Base-by-base conservation (phyloP, 768 basidiomycete species). In the Naematelia encephala region DNA sequence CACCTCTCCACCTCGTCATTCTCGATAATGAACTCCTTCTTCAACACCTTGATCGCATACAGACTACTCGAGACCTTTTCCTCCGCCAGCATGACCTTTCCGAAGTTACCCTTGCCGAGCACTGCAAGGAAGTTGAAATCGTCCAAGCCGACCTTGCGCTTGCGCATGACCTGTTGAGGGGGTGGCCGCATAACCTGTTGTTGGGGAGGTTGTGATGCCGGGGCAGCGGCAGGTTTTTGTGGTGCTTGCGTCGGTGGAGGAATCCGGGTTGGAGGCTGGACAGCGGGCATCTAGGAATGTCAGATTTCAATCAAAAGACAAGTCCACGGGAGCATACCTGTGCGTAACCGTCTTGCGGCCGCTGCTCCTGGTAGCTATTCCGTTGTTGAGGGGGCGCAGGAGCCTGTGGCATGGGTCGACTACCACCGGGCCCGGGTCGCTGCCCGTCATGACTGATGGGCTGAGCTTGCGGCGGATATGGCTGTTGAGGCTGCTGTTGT, bases 11-110 rank as follows among this genome's bases (percentile, higher is more conserved):
- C 92, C 81, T 98, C 96, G 78, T 99, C 96, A 62, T 99, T 98
- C 77, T 99, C 96, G 69, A 99, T 98, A 77, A 99, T 98, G 74
- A 99, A 98, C 79, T 98, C 96, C 76, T 99, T 99, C 83, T 99
- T 99, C 76, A 99, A 76, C n/a, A 99, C 96, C 79, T 99, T 99
- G 82, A 99, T 97, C n/a, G 96, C 96, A 74, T 89, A 98, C 56
- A 98, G 78, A 51, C 84, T 85, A 67, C 85, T 90, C 51, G 86
- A 84, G 77, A 83, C 86, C 84, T 99, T 99, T 82, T 99, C 96
- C 79, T 99, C 96, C 10, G 96, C 96, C 59, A 99, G 80, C 96
- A 99, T 99, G 79, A 99, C 96, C 78, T 99, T 99, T 57, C 96
- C 96, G 73, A 99, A 99, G 79, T 98, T 99, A 69, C 96, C 96